Evolutionary conservation across 352 stramenopile species (phyloP).

Genomic region (Phytophthora agathidicida): DNA sequence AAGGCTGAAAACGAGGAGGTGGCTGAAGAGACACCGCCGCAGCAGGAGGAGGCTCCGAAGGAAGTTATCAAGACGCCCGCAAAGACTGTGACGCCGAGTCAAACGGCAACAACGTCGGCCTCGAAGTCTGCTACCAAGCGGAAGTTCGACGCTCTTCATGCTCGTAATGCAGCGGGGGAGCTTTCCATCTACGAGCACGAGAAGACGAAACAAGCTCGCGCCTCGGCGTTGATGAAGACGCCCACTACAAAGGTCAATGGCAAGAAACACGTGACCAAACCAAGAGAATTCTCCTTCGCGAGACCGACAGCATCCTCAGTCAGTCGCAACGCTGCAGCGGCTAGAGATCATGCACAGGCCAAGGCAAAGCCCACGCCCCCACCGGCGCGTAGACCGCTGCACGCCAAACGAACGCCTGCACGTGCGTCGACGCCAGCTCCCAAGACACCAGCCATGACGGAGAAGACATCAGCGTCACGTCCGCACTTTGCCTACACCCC

Average conservation of each 20-base stretch:
- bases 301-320: constrained; percentile 38
- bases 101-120: neutral
- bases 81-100: constrained; percentile 5
- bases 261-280: constrained; percentile 13
- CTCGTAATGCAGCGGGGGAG: neutral
- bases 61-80: neutral
- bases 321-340: constrained; percentile 22
- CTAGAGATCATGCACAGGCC: constrained; percentile 20
- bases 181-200: constrained; percentile 17
- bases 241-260: constrained; percentile 1
- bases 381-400: constrained; percentile 3
- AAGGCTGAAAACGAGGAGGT: neutral
- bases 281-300: constrained; percentile 38
- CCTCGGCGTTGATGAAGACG: constrained; percentile 16
- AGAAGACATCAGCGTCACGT: constrained; percentile 19
- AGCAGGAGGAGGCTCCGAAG: neutral
- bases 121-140: constrained; percentile 25
- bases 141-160: constrained; percentile 29
- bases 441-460: constrained; percentile 10
- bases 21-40: neutral
- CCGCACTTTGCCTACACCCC: constrained; percentile 59
- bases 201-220: constrained; percentile 32
- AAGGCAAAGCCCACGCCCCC: constrained; percentile 16
- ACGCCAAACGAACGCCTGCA: constrained; percentile 10
- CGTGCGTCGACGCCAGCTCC: constrained; percentile 13